These are phyloP conservation scores for Pseudogymnoascus sp. DNA, from an alignment of 2,329 filamentous ascomycete genomes.

Conservation along the genomic window DNA sequence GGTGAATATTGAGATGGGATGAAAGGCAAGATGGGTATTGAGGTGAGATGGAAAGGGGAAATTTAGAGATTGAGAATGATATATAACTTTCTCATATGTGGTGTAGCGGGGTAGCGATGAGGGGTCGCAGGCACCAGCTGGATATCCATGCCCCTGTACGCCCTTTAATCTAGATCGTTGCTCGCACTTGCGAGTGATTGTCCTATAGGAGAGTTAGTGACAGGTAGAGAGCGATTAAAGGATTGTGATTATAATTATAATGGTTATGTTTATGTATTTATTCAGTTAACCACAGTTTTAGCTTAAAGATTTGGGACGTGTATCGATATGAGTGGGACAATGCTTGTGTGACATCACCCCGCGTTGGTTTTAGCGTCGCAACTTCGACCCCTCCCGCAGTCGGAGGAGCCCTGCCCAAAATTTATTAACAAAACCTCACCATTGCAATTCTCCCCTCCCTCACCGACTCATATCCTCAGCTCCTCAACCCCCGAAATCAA, in stretches of 20 bases:
- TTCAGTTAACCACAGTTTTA: neutral
- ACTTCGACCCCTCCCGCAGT: conserved; percentile 1
- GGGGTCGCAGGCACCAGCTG: neutral
- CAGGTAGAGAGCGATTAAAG: neutral
- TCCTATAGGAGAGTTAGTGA: neutral
- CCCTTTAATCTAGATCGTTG: neutral
- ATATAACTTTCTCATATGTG: conserved; percentile 4
- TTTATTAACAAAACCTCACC: conserved; percentile 3
- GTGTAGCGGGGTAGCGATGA: neutral
- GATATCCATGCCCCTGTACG: neutral
- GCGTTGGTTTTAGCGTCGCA: conserved; percentile 4
- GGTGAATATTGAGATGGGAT: neutral
- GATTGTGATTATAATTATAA: neutral
- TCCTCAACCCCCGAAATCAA: neutral
- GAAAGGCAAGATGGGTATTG: neutral
- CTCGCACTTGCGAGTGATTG: neutral
- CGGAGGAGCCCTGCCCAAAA: conserved; percentile 1
- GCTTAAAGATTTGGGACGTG: neutral
- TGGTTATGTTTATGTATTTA: neutral
- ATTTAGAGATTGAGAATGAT: neutral
- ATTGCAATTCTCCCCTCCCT: neutral
- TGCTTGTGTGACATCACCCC: conserved; percentile 6
- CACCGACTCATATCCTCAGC: neutral
- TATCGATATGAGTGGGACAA: conserved; percentile 1
- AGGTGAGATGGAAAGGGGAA: neutral